Conservation (phyloP, 331 rosid species). For the Malus hybrid region DNA sequence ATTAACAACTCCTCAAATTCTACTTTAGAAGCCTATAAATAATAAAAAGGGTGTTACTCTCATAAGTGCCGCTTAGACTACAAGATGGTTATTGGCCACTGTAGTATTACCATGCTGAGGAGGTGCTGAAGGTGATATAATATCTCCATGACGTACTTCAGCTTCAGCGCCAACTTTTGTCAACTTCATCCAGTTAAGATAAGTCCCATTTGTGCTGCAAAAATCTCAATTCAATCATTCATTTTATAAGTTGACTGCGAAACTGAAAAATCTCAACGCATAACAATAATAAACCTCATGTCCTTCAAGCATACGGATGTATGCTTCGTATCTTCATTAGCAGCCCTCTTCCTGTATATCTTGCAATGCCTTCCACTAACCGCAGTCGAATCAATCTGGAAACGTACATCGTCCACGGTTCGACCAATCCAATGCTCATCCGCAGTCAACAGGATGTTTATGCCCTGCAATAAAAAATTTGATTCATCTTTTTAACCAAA, state of each 20-base stretch:
- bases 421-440: conserved; percentile 81
- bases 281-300: conserved; percentile 46
- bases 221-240: conserved; percentile 4
- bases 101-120: conserved; percentile 65
- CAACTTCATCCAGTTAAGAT: conserved; percentile 73
- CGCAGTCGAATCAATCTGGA: conserved; percentile 63
- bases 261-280: neutral
- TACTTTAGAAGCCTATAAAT: neutral
- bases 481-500: neutral
- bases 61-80: neutral
- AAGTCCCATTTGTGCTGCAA: conserved; percentile 87
- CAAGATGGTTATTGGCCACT: neutral
- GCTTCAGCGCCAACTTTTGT: conserved; percentile 49
- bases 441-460: conserved; percentile 56
- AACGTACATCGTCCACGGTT: conserved; percentile 45
- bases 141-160: conserved; percentile 78
- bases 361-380: conserved; percentile 75
- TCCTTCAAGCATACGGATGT: conserved; percentile 53
- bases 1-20: neutral
- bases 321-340: conserved; percentile 35
- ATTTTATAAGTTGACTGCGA: neutral
- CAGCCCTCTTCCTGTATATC: conserved; percentile 43
- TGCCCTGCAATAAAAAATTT: conserved; percentile 48
- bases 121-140: conserved; percentile 82
- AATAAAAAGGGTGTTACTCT: neutral